Evolutionary conservation across 805 yeast genomes (phyloP).

Genomic region (Pichia deserticola): DNA sequence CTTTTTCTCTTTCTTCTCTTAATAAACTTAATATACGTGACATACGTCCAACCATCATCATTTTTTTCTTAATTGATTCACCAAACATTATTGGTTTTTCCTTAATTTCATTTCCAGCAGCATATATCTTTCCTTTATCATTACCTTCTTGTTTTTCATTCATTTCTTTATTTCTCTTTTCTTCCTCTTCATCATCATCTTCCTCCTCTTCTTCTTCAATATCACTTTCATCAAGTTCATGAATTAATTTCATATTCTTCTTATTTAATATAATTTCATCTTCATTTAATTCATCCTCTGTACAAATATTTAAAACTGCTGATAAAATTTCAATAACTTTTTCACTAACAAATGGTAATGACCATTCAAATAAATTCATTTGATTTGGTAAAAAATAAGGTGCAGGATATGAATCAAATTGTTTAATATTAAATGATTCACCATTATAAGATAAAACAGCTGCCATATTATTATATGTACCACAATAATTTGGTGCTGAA

Average conservation of each 20-base stretch:
- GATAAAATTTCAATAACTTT: conserved; percentile 91
- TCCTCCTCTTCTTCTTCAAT: background rate
- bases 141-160: background rate
- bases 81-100: background rate
- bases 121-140: background rate
- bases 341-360: conserved; percentile 94
- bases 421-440: conserved; percentile 90
- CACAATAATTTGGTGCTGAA: conserved; percentile 93
- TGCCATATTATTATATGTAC: conserved; percentile 88
- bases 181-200: background rate
- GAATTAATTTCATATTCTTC: background rate
- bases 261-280: background rate
- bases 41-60: conserved; percentile 38
- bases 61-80: background rate
- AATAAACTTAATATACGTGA: conserved; percentile 86
- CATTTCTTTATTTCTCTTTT: background rate
- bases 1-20: conserved; percentile 82
- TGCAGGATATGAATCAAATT: conserved; percentile 86
- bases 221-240: background rate
- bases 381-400: conserved; percentile 96
- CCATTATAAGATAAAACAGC: conserved; percentile 89
- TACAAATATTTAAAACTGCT: conserved; percentile 83
- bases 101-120: background rate
- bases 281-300: conserved; percentile 69
- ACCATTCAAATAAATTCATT: conserved; percentile 97